A percentile compares a stretch with the other conserved stretches of the same genome.
Evolutionary conservation across 805 yeast species (phyloP).

Genomic region (Metschnikowia proteae): DNA sequence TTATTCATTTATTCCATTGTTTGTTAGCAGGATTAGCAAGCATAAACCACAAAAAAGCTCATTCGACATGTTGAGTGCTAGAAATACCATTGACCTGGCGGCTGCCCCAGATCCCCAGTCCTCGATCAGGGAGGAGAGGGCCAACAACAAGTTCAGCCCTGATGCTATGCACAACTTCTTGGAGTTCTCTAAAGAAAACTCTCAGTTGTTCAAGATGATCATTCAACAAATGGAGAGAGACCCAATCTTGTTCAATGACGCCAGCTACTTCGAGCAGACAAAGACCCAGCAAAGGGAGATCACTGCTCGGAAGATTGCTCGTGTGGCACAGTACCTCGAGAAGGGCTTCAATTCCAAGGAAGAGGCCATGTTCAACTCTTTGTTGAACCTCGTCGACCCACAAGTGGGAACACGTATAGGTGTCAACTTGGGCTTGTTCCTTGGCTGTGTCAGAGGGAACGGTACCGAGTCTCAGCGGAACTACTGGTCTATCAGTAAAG

Average conservation of each 20-base stretch:
- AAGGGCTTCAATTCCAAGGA: constrained; percentile 8
- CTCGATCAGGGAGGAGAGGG: constrained; percentile 21
- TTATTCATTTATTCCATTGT: neutral
- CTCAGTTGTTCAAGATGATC: constrained; percentile 14
- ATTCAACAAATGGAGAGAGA: constrained; percentile 19
- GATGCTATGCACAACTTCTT: constrained; percentile 24
- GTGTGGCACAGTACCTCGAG: constrained; percentile 19
- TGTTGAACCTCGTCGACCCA: constrained; percentile 17
- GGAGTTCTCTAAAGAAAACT: constrained; percentile 21
- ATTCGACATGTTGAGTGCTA: constrained; percentile 9
- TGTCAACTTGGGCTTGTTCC: constrained; percentile 20
- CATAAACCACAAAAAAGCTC: neutral
- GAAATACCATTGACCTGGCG: constrained; percentile 17
- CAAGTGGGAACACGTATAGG: constrained; percentile 20
- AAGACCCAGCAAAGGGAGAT: constrained; percentile 19
- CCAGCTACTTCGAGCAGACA: constrained; percentile 17
- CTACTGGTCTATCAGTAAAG: constrained; percentile 19
- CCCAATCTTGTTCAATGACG: constrained; percentile 17
- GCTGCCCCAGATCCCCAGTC: constrained; percentile 23
- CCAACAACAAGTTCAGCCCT: constrained; percentile 18
- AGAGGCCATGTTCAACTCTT: constrained; percentile 9
- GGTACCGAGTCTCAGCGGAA: constrained; percentile 19
- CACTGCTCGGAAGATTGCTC: constrained; percentile 18
- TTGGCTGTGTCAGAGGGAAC: constrained; percentile 20
- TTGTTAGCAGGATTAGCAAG: constrained; percentile 4